Base-by-base conservation (phyloP, 1,139 yeast species). In the Scheffersomyces titani region DNA sequence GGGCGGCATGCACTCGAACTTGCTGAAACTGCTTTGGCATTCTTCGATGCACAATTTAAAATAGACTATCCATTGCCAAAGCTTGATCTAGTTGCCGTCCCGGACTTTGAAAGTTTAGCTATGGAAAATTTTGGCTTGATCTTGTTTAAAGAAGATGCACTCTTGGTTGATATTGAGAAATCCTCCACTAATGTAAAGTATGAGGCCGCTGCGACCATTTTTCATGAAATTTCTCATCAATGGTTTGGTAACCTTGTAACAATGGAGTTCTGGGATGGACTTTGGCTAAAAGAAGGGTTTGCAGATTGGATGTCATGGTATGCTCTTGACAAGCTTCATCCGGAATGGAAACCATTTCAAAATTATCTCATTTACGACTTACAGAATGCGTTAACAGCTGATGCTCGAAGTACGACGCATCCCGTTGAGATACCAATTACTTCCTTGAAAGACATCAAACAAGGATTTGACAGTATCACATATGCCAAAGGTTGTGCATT, bases 111-210 rank as follows among this genome's bases (percentile, higher is more conserved):
- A 24, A 83, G 83, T 47, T 82, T 82, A 60, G 87, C 86, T 19
- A 83, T 83, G 87, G 87, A 83, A 66, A 83, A 83, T 62, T 82
- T 81, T 74, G 86, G 86, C 40, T 71, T 82, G 47, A 30, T 50
- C 40, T 24, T 46, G 19, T 40, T 30, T 50, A 40, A 21, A n/a
- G 44, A 21, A 5, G 47, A 40, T 13, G 6, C 19, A 2, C 16
- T 30, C 47, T 46, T 46, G 24, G 49, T 22, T 19, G 49, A 46
- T 3, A 19, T 5, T 6, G 49, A 19, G 6, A 20, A 19, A 9
- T 16, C 49, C n/a, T 46, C n/a, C 13, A 19, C 24, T 18, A 20
- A 46, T 9, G 19, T 19, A 11, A 46, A 46, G 49, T 20, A 50
- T 7, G 47, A 50, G 13, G 21, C 40, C 11, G 52, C 49, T 16